Evolutionary conservation across 139 green algal species (phyloP), one percentile per base, ranked within the genome.

Genomic region (Coelastrella sp.): DNA sequence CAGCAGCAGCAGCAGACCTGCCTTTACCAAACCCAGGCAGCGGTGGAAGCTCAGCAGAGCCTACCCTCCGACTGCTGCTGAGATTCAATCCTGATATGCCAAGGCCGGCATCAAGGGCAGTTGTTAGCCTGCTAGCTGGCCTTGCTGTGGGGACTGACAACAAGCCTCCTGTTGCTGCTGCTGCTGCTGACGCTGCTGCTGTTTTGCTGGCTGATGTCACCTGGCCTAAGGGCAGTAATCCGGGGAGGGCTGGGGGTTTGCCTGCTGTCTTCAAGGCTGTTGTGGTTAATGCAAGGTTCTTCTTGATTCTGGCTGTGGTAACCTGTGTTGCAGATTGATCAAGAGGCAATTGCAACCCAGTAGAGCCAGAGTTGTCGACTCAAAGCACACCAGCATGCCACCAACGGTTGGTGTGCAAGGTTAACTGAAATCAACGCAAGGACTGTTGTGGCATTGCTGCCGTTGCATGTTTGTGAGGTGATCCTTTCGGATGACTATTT

Each of bases 201-300:
- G 59, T 22, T 3, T 85, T 85, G 64, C 64, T 71, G 64, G 64
- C 64, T 71, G 64, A 71, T 71, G 64, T 11, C 16, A 14, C 3
- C 16, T 71, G 64, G 4, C 64, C 64, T 4, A 71, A 14, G 3
- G 64, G 64, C 13, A 71, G 3, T 14, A 71, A 14, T 14, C 11
- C 11, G 0, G 13, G 58, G 19, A 47, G 80, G 17, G 58, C 16
- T 17, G 17, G 56, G 19, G 19, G 58, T 11, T 57, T 83, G 68
- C 17, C 58, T 22, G 58, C 6, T 85, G 80, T 83, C 80, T 71
- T 71, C 64, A 71, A 20, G 64, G 54, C 80, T 20, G 19, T 61
- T 54, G n/a, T 23, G 58, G 80, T 86, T 0, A 86, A 60, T 23
- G 80, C 80, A 66, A 86, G 80, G n/a, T 66, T 59, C 59, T 75